These are phyloP conservation scores for Aspergillus cejpii DNA, from an alignment of 2,329 filamentous ascomycete species.

Conservation along the genomic window DNA sequence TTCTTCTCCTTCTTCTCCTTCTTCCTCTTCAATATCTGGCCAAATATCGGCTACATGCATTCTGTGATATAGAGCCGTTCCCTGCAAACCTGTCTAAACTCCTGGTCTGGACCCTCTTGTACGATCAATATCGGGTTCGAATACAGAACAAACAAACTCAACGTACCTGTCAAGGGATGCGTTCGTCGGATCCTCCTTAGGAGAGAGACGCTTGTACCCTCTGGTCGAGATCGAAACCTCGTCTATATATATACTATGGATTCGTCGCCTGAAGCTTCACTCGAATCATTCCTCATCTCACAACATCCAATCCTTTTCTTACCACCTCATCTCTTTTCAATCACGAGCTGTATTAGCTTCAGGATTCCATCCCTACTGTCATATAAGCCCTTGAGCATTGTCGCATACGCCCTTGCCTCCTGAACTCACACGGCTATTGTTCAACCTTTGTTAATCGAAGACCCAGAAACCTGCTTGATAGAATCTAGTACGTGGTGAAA, in stretches of 20 bases:
- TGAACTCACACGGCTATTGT: background rate
- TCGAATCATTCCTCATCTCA: slow-evolving; percentile 5
- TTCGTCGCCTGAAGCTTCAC: slow-evolving; percentile 3
- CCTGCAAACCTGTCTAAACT: slow-evolving; percentile 12
- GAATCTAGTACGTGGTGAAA: slow-evolving; percentile 1
- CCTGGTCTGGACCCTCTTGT: slow-evolving; percentile 14
- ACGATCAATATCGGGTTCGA: slow-evolving; percentile 1
- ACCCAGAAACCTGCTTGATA: background rate
- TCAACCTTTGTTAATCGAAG: background rate
- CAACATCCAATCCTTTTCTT: slow-evolving; percentile 3
- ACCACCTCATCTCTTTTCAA: background rate
- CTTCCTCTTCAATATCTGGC: slow-evolving; percentile 1
- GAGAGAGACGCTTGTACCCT: slow-evolving; percentile 2
- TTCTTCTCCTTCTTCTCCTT: background rate
- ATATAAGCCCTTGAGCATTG: background rate
- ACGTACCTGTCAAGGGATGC: slow-evolving; percentile 11
- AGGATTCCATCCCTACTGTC: background rate
- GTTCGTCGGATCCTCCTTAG: slow-evolving; percentile 11
- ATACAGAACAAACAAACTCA: slow-evolving; percentile 2
- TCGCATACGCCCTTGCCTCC: background rate
- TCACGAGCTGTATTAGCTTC: no score
- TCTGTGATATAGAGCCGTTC: slow-evolving; percentile 7
- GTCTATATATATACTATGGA: slow-evolving; percentile 23
- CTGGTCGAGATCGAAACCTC: slow-evolving; percentile 12
- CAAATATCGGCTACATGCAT: slow-evolving; percentile 16